Evolutionary conservation across 2,329 filamentous ascomycete species (phyloP).

Genomic region (Cercospora zeae-maydis): DNA sequence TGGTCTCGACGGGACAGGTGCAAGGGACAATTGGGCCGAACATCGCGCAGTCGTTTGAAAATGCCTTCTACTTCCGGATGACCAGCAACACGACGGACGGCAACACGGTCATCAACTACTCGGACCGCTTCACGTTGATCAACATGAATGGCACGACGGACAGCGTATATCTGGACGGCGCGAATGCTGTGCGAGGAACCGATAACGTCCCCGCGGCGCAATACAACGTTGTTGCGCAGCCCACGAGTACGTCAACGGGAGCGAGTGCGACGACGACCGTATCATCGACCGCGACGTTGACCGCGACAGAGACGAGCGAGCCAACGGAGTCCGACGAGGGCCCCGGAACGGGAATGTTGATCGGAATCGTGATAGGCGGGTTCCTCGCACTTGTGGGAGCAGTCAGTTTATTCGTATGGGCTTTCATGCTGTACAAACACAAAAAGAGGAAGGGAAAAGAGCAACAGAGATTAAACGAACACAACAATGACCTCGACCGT

Average conservation of each 20-base stretch:
- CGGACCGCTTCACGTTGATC: slow-evolving; percentile 58
- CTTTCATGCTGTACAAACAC: slow-evolving; percentile 12
- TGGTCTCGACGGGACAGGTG: slow-evolving; percentile 13
- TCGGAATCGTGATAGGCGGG: slow-evolving; percentile 10
- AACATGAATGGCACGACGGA: slow-evolving; percentile 61
- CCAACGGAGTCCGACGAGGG: background rate
- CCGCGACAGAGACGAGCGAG: background rate
- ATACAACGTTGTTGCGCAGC: slow-evolving; percentile 17
- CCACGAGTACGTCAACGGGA: background rate
- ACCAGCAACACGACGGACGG: slow-evolving; percentile 21
- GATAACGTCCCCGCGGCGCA: slow-evolving; percentile 23
- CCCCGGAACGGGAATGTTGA: background rate
- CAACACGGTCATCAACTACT: slow-evolving; percentile 53
- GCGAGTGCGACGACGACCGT: slow-evolving; percentile 5
- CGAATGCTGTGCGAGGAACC: slow-evolving; percentile 16
- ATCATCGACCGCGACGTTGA: background rate
- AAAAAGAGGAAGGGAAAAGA: slow-evolving; percentile 11
- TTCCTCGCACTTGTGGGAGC: slow-evolving; percentile 13
- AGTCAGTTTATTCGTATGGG: slow-evolving; percentile 12
- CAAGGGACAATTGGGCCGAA: slow-evolving; percentile 17
- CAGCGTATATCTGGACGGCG: slow-evolving; percentile 34
- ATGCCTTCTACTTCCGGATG: slow-evolving; percentile 28
- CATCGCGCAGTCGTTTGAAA: slow-evolving; percentile 21
- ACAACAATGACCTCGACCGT: background rate
- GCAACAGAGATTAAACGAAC: slow-evolving; percentile 2